Evolutionary conservation across 306 rosid genomes (phyloP).

Genomic region (Glycyrrhiza uralensis): DNA sequence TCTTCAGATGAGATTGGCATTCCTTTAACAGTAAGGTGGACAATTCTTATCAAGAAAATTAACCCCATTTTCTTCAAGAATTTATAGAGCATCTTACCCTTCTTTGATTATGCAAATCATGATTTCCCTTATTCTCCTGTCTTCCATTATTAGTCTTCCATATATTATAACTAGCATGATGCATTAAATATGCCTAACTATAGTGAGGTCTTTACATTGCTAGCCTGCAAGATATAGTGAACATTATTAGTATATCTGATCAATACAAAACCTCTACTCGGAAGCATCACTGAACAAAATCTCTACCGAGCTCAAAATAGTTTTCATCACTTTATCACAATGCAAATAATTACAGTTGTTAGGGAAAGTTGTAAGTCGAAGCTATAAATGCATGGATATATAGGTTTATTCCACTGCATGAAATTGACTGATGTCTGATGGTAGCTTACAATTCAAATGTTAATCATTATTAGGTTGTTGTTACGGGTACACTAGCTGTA

Average conservation of each 20-base stretch:
- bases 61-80: too few relatives aligned
- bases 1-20: too few relatives aligned
- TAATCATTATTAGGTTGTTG: neutral
- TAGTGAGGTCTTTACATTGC: too few relatives aligned
- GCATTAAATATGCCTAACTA: too few relatives aligned
- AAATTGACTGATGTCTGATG: neutral
- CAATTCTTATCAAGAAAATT: too few relatives aligned
- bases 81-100: too few relatives aligned
- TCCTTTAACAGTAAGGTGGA: too few relatives aligned
- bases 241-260: neutral
- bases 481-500: neutral
- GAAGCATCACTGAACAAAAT: neutral
- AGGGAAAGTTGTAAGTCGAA: neutral
- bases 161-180: too few relatives aligned
- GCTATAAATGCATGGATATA: neutral
- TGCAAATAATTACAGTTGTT: neutral
- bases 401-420: neutral
- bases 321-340: neutral
- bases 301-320: neutral
- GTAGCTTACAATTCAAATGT: neutral
- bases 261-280: neutral
- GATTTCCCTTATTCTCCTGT: too few relatives aligned
- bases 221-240: too few relatives aligned
- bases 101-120: too few relatives aligned
- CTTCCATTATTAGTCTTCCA: too few relatives aligned